Evolutionary conservation across 1,139 yeast species (phyloP), one percentile per base, ranked within the genome.

Genomic region (Ogataea hybrid): DNA sequence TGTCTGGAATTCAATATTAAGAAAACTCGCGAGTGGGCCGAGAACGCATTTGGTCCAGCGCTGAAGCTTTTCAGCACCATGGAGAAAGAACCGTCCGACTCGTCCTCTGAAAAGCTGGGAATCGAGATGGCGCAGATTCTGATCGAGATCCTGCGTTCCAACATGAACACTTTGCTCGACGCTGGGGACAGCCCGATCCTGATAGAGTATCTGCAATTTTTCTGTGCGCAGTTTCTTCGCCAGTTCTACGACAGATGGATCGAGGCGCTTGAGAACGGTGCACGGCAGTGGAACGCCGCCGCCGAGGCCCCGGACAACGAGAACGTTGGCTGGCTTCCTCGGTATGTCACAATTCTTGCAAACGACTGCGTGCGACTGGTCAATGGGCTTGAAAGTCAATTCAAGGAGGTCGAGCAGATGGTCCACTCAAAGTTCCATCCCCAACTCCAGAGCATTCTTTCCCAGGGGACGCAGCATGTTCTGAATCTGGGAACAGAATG

Each of bases 331-430:
- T 57, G 48, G 44, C 50, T 58, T 31, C 62, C 62, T 7, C 44
- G 62, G 28, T 58, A 58, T 35, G 53, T 57, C 9, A 57, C 58
- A 0, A 45, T 53, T 18, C 40, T 58, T 34, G 59, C 61, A 3
- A 58, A 58, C 45, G 62, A 58, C 41, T 50, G 57, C 34, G 55
- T 58, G 11, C 50, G 48, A 15, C 47, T 57, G 27, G 53, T 54
- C n/a, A 59, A 58, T 49, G 62, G 58, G 9, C 41, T 58, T 28
- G 58, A 56, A 21, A 25, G 22, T n/a, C 51, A 54, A 39, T 52
- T 49, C 39, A 50, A 48, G 32, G 41, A 43, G 8, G 42, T 56
- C 8, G 43, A 49, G n/a, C 39, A 43, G 21, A 49, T 54, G 41
- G 38, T 56, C 12, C 57, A 48, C 41, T 47, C 48, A 1, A 43